Base-by-base conservation (phyloP, 768 basidiomycete genomes). In the Udeniomyces megalosporus region DNA sequence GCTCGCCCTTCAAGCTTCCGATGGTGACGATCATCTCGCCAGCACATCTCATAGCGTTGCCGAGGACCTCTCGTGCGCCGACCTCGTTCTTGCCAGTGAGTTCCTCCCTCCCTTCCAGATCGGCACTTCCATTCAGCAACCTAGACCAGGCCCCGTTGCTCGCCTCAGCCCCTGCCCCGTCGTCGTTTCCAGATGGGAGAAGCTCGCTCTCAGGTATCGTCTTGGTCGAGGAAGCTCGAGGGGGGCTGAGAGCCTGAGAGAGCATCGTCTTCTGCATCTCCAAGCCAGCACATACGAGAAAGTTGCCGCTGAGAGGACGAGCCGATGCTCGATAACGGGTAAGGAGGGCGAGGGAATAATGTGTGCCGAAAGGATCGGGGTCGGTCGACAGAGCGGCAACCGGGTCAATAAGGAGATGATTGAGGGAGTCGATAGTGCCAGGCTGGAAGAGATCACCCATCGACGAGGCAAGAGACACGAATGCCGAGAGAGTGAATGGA, bases 241-340 rank as follows among this genome's bases (percentile, higher is more conserved):
- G 81, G 68, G 8, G 79, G 24, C 62, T 31, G 44, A 68, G 42
- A 20, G 61, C 81, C 72, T 89, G 88, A 3, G 86, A 83, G 26
- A 92, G 80, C 22, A 87, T 78, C 5, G 87, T 89, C 84, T 87
- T 88, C 68, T 85, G 80, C 46, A 82, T 83, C 72, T 90, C 87
- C 67, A 87, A 80, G 50, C 87, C 81, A 69, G 88, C 90, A 72
- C 88, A 91, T n/a, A 89, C 82, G 59, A 86, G 79, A 67, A 91
- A 90, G 70, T 88, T 88, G 11, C 88, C 87, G 58, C 83, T 88
- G 17, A 91, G 76, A 14, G 89, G 88, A 6, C 88, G 79, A 10
- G 84, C 85, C 60, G 79, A 80, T 10, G 80, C 76, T 20, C 85
- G 80, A 73, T 87, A 96, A 58, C 84, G 83, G 31, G 82, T 79